Base-by-base conservation (phyloP, 2,329 filamentous ascomycete species). In the Fusarium sp. region DNA sequence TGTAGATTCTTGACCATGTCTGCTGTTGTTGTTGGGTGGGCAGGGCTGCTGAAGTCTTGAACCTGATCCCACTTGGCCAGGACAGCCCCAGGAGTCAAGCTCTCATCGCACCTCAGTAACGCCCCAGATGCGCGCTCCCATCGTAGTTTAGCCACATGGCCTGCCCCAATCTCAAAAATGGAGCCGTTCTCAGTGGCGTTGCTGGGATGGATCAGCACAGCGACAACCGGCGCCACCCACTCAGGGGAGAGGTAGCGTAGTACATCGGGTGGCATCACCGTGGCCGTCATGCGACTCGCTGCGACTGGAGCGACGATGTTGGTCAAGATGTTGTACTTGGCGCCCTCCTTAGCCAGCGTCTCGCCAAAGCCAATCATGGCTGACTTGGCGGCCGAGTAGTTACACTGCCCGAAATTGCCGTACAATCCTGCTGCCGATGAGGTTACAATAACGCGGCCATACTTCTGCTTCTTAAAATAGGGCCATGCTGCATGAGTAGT, bases 401-500 rank as follows among this genome's bases (percentile, higher is more conserved):
- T 98, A 83, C 92, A 91, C 87, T 98, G 96, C 76, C 96, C 97
- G 81, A 98, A 98, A 86, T 91, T 97, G 80, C 97, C 97, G 83
- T 97, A 98, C 65, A 99, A 88, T 80, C 97, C 97, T 71, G 97
- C 95, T 66, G 95, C 95, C n/a, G 96, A 98, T 39, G 96, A 91
- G 27, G 96, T 98, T 88, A 97, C 98, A 86, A 99, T 98, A 77
- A 99, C 89, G 79, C 97, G 92, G 74, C 97, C 97, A 83, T 94
- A 98, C 91, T 98, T 98, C 87, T 99, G 97, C 88, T 98, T 98
- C 81, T 95, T 91, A 90, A 99, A 98, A 85, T 98, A 89, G 70
- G 96, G 95, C 96, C 96, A 99, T 61, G 97, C 97, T 73, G 97
- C 97, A 84, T 92, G 92, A 71, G 97, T 90, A 84, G 94, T 97